Evolutionary conservation across 2,329 filamentous ascomycete genomes (phyloP).

Genomic region (Penicillium vulpinum): DNA sequence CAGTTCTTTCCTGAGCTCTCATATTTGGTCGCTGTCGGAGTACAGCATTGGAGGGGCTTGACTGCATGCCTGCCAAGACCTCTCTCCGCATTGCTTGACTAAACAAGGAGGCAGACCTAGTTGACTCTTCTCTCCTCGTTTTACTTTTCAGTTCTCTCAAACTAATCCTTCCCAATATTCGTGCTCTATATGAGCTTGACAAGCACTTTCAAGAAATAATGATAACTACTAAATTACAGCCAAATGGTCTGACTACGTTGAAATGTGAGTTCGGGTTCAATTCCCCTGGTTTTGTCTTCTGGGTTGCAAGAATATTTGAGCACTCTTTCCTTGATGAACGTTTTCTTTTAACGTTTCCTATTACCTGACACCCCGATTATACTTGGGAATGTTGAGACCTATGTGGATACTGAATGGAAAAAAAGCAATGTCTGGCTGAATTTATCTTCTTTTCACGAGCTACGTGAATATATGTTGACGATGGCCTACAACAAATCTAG

Average conservation of each 20-base stretch:
- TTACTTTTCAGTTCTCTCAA: background rate
- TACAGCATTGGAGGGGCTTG: background rate
- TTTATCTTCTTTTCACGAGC: background rate
- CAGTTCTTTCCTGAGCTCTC: background rate
- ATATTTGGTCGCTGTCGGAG: background rate
- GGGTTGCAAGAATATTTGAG: background rate
- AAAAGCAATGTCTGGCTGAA: background rate
- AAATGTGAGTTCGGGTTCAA: slow-evolving; percentile 6
- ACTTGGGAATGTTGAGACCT: slow-evolving; percentile 9
- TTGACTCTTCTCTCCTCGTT: slow-evolving; percentile 3
- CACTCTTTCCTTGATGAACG: slow-evolving; percentile 6
- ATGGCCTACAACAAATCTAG: background rate
- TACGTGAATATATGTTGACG: background rate
- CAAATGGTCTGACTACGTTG: background rate
- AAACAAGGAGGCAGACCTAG: background rate
- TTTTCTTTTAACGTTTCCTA: slow-evolving; percentile 12
- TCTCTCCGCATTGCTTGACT: background rate
- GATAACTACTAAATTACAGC: background rate
- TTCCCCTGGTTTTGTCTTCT: background rate
- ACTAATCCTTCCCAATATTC: background rate
- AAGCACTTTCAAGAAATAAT: background rate
- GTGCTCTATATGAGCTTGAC: background rate
- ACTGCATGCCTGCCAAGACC: slow-evolving; percentile 5
- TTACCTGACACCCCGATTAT: slow-evolving; percentile 9
- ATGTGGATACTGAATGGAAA: slow-evolving; percentile 9